Evolutionary conservation across 306 rosid species (phyloP).

Genomic region (Ceratonia siliqua): DNA sequence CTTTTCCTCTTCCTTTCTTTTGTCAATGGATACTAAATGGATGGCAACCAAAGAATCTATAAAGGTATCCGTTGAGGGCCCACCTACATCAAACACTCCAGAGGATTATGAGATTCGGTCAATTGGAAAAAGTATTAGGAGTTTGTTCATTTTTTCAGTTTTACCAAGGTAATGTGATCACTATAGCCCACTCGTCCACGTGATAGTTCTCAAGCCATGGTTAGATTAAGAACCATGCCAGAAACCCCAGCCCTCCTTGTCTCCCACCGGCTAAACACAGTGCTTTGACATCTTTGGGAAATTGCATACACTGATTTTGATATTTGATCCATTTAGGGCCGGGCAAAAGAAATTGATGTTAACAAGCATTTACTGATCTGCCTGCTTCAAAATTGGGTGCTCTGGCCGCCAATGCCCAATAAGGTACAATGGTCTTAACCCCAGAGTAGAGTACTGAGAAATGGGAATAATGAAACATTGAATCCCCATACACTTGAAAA

Average conservation of each 20-base stretch:
- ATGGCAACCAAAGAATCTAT: constrained; percentile 43
- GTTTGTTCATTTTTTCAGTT: constrained; percentile 30
- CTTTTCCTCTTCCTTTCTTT: neutral
- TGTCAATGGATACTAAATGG: constrained; percentile 19
- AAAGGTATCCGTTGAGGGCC: constrained; percentile 41
- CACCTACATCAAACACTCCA: constrained; percentile 28
- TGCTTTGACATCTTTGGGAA: constrained; percentile 8
- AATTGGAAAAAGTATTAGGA: constrained; percentile 25
- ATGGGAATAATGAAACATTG: neutral
- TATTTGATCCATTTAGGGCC: neutral
- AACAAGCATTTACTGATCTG: constrained; percentile 28
- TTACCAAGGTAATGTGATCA: neutral
- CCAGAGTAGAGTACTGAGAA: neutral
- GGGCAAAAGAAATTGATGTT: constrained; percentile 7
- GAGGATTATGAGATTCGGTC: constrained; percentile 32
- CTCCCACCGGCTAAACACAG: constrained; percentile 33
- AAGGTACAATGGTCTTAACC: neutral
- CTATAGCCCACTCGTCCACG: neutral
- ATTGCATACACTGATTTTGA: neutral
- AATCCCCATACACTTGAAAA: constrained; percentile 25
- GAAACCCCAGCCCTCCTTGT: constrained; percentile 31
- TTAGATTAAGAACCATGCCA: neutral
- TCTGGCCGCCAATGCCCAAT: neutral
- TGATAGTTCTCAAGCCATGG: neutral
- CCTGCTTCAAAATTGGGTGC: neutral